Evolutionary conservation across 2,329 filamentous ascomycete species (phyloP).

Genomic region (Colletotrichum magnum): DNA sequence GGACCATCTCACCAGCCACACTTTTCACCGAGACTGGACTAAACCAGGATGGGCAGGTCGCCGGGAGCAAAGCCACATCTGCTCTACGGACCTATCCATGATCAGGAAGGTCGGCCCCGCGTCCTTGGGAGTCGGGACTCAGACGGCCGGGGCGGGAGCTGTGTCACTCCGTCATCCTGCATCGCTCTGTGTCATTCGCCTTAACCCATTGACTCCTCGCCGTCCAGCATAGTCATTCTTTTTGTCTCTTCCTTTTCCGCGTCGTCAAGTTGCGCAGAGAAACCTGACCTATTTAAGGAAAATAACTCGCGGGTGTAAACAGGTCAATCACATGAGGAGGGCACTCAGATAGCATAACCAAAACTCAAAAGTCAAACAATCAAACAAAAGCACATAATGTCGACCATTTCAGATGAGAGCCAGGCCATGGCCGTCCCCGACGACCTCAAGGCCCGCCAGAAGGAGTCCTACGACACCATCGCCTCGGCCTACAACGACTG

Average conservation of each 20-base stretch:
- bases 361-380: background rate
- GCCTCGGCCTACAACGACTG: constrained; percentile 57
- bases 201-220: no score
- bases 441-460: constrained; percentile 56
- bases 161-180: no score
- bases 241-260: background rate
- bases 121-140: no score
- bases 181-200: background rate
- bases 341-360: constrained; percentile 5
- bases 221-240: no score
- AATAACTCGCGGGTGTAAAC: background rate
- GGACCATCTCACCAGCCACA: constrained; percentile 7
- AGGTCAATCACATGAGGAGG: background rate
- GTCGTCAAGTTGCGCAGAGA: constrained; percentile 4
- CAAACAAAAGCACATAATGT: constrained; percentile 20
- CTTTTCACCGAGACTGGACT: background rate
- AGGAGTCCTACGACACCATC: constrained; percentile 57
- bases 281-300: background rate
- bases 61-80: constrained; percentile 2
- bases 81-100: background rate
- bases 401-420: constrained; percentile 5
- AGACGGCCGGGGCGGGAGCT: no score
- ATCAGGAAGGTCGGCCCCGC: background rate
- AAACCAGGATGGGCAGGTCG: background rate
- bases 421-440: constrained; percentile 1